A percentile compares a stretch with the other conserved stretches of the same genome.
Evolutionary conservation across 495 filamentous ascomycete genomes (phyloP).

Genomic region (Penicillium verhagenii): DNA sequence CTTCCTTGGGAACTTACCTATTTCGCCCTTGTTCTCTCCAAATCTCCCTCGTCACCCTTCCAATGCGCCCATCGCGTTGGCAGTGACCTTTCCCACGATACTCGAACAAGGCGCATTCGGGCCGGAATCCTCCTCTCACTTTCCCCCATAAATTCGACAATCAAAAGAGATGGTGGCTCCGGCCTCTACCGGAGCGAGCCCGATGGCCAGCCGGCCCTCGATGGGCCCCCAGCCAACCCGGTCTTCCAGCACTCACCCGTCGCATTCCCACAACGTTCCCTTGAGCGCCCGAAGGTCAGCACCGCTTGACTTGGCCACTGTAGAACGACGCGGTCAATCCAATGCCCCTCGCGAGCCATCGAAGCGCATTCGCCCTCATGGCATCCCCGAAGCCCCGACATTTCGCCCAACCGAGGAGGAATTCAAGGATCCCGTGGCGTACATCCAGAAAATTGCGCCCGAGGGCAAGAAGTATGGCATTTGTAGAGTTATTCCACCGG

Average conservation of each 20-base stretch:
- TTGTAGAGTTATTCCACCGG: slow-evolving; percentile 91
- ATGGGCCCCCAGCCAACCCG: slow-evolving; percentile 40
- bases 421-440: slow-evolving; percentile 89
- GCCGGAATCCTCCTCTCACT: slow-evolving; percentile 12
- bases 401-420: slow-evolving; percentile 90
- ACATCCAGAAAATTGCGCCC: slow-evolving; percentile 83
- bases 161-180: slow-evolving; percentile 50
- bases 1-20: slow-evolving; percentile 3
- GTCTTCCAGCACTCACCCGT: slow-evolving; percentile 44
- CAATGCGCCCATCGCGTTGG: slow-evolving; percentile 38
- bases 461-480: slow-evolving; percentile 86
- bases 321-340: slow-evolving; percentile 84
- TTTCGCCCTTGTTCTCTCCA: slow-evolving; percentile 18
- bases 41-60: slow-evolving; percentile 13
- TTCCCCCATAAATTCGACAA: slow-evolving; percentile 12
- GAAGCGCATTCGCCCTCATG: slow-evolving; percentile 76
- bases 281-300: slow-evolving; percentile 68
- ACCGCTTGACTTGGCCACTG: slow-evolving; percentile 81
- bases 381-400: slow-evolving; percentile 85
- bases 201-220: slow-evolving; percentile 38
- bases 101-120: slow-evolving; percentile 27
- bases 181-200: slow-evolving; percentile 46
- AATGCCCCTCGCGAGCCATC: slow-evolving; percentile 70
- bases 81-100: slow-evolving; percentile 25
- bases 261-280: slow-evolving; percentile 57